Evolutionary conservation across 2,329 filamentous ascomycete genomes (phyloP).

Genomic region (Colletotrichum tamarilloi): DNA sequence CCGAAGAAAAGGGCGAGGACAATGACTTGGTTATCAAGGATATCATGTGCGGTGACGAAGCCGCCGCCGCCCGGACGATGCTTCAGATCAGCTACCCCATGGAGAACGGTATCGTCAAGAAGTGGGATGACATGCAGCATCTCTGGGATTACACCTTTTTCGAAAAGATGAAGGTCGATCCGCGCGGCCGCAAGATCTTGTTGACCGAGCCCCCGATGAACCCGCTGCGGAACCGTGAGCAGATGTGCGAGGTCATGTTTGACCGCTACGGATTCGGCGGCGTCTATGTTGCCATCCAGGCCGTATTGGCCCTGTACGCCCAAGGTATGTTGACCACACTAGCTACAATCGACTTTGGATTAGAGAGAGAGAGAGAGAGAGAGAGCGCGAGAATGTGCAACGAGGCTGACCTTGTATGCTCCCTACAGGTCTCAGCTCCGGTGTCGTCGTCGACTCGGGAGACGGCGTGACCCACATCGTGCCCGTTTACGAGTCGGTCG

Average conservation of each 20-base stretch:
- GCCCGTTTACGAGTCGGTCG: slow-evolving; percentile 97
- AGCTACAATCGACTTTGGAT: not conserved
- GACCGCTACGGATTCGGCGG: slow-evolving; percentile 96
- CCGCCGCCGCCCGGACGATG: slow-evolving; percentile 94
- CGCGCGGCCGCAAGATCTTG: slow-evolving; percentile 93
- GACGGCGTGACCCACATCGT: slow-evolving; percentile 99
- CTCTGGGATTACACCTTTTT: slow-evolving; percentile 99
- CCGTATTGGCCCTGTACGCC: slow-evolving; percentile 93
- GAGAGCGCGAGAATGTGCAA: not conserved
- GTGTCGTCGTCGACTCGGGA: slow-evolving; percentile 98
- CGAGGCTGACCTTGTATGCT: slow-evolving; percentile 10
- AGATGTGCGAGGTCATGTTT: slow-evolving; percentile 99
- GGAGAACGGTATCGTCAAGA: slow-evolving; percentile 99
- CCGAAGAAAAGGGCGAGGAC: slow-evolving; percentile 79
- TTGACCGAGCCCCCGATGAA: slow-evolving; percentile 98
- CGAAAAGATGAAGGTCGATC: slow-evolving; percentile 95
- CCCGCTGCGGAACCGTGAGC: slow-evolving; percentile 93
- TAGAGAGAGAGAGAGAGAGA: not conserved
- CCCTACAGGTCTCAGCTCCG: slow-evolving; percentile 78
- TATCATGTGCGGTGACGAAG: slow-evolving; percentile 99
- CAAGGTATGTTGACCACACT: slow-evolving; percentile 72
- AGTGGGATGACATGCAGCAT: slow-evolving; percentile 99
- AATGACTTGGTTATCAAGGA: slow-evolving; percentile 83
- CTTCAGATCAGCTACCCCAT: slow-evolving; percentile 99
- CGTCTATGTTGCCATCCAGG: slow-evolving; percentile 98